Base-by-base conservation (phyloP, 179 eudicot species). In the Nepenthes alata region DNA sequence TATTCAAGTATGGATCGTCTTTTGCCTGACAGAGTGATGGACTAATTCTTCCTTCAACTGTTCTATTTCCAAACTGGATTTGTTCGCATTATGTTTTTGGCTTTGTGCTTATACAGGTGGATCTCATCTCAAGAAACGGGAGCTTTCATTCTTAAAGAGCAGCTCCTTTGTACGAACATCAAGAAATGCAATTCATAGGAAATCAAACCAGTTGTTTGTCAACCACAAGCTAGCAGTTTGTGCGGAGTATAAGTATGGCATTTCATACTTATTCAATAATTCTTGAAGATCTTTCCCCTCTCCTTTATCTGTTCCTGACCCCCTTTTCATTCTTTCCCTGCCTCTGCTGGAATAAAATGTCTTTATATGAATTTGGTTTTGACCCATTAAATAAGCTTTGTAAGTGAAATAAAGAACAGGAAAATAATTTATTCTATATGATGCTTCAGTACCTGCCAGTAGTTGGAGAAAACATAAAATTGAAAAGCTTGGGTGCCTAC, bases 241-340 rank as follows among this genome's bases (percentile, higher is more conserved):
- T 57, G 84, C 88, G 5, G 70, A 79, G 56, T 63, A 77, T 70
- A 77, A 69, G 91, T 85, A 75, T 61, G 77, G 13, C 13, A 6
- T 59, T 14, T 36, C 2, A 6, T 8, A 16, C 41, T 37, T 60
- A 47, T 53, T 10, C 1, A 5, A 36, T 35, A 14, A 13, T 2
- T 34, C 8, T 55, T 38, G 48, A 51, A 25, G 35, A 10, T 41
- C 25, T 64, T 53, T 11, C 5, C 13, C 38, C 58, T 55, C 37
- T 36, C 39, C 14, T 7, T 55, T 8, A 25, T 55, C 37, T 5
- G 11, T 55, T 34, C 2, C 58, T 55, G 6, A 11, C 16, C 15
- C 13, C 2, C 15, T 65, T n/a, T 57, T 35, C 25, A 41, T 3
- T 2, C 11, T 37, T 0, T n/a, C 7, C 3, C 47, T 8, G 14